Conservation (phyloP, 768 basidiomycete genomes). For the Pleurotus cornucopiae region DNA sequence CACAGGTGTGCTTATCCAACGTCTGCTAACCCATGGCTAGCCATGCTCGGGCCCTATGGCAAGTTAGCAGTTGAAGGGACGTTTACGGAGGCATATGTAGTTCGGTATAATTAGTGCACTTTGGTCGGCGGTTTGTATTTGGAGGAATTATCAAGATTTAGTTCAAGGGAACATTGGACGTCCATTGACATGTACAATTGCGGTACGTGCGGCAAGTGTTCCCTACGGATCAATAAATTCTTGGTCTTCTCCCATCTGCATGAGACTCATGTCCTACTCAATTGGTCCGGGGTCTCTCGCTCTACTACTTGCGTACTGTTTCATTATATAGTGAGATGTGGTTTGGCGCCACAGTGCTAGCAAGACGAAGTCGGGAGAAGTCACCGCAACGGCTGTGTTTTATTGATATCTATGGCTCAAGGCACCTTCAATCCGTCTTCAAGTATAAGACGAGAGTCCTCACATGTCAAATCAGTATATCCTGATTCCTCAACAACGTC, state of each 20-base stretch:
- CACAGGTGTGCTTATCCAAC: constrained; percentile 1
- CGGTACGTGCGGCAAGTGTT: constrained; percentile 4
- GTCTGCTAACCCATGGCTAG: constrained; percentile 1
- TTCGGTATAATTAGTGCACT: background rate
- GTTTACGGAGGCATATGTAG: background rate
- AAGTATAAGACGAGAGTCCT: too few relatives aligned
- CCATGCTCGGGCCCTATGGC: background rate
- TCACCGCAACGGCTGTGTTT: too few relatives aligned
- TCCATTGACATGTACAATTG: background rate
- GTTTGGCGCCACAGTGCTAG: too few relatives aligned
- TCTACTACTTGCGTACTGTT: too few relatives aligned
- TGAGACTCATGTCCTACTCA: background rate
- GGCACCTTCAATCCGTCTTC: too few relatives aligned
- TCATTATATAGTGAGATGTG: too few relatives aligned
- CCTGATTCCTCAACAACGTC: too few relatives aligned
- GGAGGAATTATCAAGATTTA: constrained; percentile 1
- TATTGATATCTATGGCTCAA: too few relatives aligned
- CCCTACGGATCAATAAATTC: constrained; percentile 2
- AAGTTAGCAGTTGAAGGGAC: constrained; percentile 3
- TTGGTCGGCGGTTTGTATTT: background rate
- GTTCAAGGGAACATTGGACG: background rate
- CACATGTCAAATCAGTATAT: too few relatives aligned
- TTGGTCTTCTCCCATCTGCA: background rate
- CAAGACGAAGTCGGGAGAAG: too few relatives aligned
- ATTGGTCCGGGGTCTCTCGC: too few relatives aligned